Base-by-base conservation (phyloP, 2,329 filamentous ascomycete genomes). In the Ascochyta fabae region DNA sequence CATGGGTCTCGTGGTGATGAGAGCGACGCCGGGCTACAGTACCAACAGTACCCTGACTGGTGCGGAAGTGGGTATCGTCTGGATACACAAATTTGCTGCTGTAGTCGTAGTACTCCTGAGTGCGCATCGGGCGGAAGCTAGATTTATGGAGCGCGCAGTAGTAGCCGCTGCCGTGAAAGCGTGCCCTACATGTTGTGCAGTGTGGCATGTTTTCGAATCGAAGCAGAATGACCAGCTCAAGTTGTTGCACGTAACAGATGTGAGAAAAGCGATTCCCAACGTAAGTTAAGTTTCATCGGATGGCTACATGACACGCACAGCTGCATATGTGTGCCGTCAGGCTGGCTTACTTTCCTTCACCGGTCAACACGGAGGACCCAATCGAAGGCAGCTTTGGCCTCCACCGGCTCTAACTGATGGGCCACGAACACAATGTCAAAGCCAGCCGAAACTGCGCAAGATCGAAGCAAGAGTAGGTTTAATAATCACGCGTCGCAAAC, bases 331-430 rank as follows among this genome's bases (percentile, higher is more conserved):
- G 46, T 22, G 40, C 29, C 19, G 23, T 43, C 47, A 52, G 56
- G 44, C 40, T 51, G 49, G 49, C 56, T 55, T 62, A 51, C 36
- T 29, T 27, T 31, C 29, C 29, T 61, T 63, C 60, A 63, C 60
- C 58, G 60, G 58, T 61, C 45, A 16, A 16, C 19, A 27, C 13
- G 13, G 2, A 13, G 16, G 15, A 22, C 16, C 51, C 56, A 58
- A 55, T 55, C 33, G 15, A 16, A 35, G 1, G 33, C 46, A 47
- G 29, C 22, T 8, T 16, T 3, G 24, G 36, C 15, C 3, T 16
- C 4, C 15, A n/a, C n/a, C n/a, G 15, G n/a, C 33, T 35, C 24
- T 13, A 9, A 39, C 9, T 6, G 24, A 22, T 13, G 12, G 35
- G 15, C 33, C 3, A 9, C n/a, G 8, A 16, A 16, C 33, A 16